Evolutionary conservation across 352 stramenopile species (phyloP), one percentile per base, ranked within the genome.

Genomic region (Pythium aquatile): DNA sequence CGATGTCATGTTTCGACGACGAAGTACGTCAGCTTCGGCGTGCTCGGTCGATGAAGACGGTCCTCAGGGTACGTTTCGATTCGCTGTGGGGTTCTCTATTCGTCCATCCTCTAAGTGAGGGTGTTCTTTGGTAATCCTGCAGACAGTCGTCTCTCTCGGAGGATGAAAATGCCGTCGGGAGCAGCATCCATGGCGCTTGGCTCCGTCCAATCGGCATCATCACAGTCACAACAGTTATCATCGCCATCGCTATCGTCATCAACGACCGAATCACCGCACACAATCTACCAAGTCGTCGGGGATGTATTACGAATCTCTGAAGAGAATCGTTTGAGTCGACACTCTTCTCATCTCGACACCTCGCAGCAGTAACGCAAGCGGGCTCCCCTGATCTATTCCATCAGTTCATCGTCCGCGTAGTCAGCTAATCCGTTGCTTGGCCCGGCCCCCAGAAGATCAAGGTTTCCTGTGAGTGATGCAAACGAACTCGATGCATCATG

Each of bases 1-100:
- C 26, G 72, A 81, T 28, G 74, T 79, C 28, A 71, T 79, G 57
- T 79, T 76, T 44, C 64, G 73, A 54, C 65, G 69, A 42, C 69
- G 61, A 9, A 55, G 44, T 6, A 24, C 39, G 28, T 68, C 69
- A 55, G 28, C 47, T 35, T 55, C 35, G 4, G 35, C 35, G 6
- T 42, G 39, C 17, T 47, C 39, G 5, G 39, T 47, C 14, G 39
- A 47, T 24, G 39, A 47, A n/a, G 39, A 47, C 14, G 16, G 2
- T 4, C 17, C 39, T 6, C 14, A 5, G 24, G 39, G 39, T 47
- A 8, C 39, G 39, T 35, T 24, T 10, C 6, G 32, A 37, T 37
- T 37, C 32, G 10, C 32, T 37, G 32, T 24, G 2, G 32, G 10
- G 32, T 37, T 37, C 10, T 37, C 32, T 1, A 10, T 37, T 11